These are phyloP conservation scores for Ceratobasidium sp. DNA, from an alignment of 1,284 basidiomycete species.

Conservation along the genomic window DNA sequence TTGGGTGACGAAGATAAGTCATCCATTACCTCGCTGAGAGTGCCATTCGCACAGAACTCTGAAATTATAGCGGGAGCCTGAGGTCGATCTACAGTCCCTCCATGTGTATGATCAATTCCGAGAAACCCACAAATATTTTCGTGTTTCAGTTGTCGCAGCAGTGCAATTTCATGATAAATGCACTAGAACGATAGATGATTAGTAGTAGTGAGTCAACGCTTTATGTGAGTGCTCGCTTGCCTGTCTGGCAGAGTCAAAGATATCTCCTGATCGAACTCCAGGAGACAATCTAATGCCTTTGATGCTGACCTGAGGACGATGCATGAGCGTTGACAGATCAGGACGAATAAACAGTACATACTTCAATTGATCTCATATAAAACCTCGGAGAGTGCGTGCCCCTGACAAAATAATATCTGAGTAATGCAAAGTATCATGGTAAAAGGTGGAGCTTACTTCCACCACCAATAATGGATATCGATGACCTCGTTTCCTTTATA, in stretches of 20 bases:
- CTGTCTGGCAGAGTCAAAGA: slow-evolving; percentile 8
- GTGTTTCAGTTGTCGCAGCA: slow-evolving; percentile 23
- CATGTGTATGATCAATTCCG: slow-evolving; percentile 11
- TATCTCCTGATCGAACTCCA: neutral
- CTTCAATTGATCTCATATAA: neutral
- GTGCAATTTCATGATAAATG: slow-evolving; percentile 8
- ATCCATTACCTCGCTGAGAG: neutral
- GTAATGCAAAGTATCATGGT: neutral
- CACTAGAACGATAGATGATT: no score
- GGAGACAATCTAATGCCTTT: slow-evolving; percentile 2
- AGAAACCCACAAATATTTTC: slow-evolving; percentile 12
- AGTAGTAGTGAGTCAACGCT: no score
- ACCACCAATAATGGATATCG: no score
- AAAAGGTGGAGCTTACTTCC: no score
- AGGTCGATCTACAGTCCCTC: neutral
- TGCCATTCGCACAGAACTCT: slow-evolving; percentile 20
- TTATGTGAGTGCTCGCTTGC: no score
- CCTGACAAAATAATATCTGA: neutral
- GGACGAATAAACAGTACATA: neutral
- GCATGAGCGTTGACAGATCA: no score
- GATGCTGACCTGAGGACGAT: neutral
- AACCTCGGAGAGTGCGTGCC: slow-evolving; percentile 4
- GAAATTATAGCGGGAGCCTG: slow-evolving; percentile 10
- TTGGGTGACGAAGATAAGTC: neutral
- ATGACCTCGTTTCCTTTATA: neutral